A percentile compares a stretch with the other conserved stretches of the same genome.
These are phyloP conservation scores for Sicyos baderoa DNA, from an alignment of 306 rosid genomes.

Conservation along the genomic window DNA sequence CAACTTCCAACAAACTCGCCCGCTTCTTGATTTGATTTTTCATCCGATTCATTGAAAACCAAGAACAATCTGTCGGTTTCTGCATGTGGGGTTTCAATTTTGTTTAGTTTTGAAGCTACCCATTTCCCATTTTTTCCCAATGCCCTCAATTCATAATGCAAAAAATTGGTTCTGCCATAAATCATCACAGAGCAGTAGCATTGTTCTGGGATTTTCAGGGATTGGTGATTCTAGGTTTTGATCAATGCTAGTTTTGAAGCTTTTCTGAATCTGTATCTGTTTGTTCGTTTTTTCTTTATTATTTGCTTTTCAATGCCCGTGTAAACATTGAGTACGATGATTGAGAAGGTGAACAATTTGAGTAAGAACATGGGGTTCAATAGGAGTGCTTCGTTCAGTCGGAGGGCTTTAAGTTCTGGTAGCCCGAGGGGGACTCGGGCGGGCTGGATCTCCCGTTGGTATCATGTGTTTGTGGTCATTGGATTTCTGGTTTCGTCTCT, in stretches of 20 bases:
- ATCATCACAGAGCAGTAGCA: neutral
- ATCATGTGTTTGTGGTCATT: conserved; percentile 40
- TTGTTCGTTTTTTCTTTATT: neutral
- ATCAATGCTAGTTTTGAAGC: conserved; percentile 10
- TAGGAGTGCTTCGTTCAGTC: conserved; percentile 31
- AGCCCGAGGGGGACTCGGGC: conserved; percentile 40
- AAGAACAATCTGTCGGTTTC: neutral
- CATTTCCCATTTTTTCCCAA: neutral
- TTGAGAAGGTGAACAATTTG: conserved; percentile 40
- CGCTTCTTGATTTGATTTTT: neutral
- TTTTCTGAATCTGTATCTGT: neutral
- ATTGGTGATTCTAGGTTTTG: neutral
- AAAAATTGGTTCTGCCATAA: neutral
- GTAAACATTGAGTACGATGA: conserved; percentile 13
- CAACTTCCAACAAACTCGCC: neutral
- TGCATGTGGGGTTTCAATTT: conserved; percentile 10
- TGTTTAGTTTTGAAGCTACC: conserved; percentile 3
- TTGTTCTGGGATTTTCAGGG: neutral
- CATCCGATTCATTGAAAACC: neutral
- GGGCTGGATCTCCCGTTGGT: conserved; percentile 45
- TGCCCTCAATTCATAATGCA: conserved; percentile 5
- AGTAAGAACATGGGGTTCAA: conserved; percentile 35
- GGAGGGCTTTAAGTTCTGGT: conserved; percentile 30
- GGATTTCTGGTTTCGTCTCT: conserved; percentile 50
- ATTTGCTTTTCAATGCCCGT: neutral